Evolutionary conservation across 2,329 filamentous ascomycete genomes (phyloP).

Genomic region (Sporothrix schenckii): DNA sequence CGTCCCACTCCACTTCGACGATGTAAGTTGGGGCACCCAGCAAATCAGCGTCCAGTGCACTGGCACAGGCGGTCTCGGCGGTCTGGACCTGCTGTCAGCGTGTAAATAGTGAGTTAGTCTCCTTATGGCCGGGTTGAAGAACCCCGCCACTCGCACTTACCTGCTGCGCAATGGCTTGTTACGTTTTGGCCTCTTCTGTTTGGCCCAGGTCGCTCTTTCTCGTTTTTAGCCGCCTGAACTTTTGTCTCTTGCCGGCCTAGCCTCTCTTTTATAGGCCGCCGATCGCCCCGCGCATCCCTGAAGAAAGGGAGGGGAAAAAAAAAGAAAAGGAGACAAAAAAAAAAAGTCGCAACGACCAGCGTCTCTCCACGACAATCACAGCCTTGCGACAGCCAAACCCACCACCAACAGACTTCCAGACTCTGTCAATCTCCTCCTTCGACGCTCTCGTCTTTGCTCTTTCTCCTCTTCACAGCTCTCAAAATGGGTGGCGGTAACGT

Average conservation of each 20-base stretch:
- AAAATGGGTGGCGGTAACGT: conserved; percentile 45
- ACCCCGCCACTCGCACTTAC: neutral
- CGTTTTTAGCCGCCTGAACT: neutral
- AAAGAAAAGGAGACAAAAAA: neutral
- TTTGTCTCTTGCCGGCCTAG: neutral
- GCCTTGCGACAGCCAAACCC: conserved; percentile 4
- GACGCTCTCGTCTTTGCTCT: neutral
- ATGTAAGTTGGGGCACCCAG: conserved; percentile 4
- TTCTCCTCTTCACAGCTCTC: conserved; percentile 7
- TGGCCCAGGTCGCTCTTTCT: neutral
- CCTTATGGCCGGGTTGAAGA: neutral
- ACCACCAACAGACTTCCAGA: neutral
- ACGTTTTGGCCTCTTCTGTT: neutral
- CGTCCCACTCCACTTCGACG: neutral
- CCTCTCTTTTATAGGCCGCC: neutral
- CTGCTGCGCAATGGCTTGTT: neutral
- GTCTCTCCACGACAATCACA: conserved; percentile 9
- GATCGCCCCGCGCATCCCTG: conserved; percentile 3
- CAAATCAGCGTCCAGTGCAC: conserved; percentile 19
- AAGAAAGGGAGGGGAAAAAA: neutral
- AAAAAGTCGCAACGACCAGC: neutral
- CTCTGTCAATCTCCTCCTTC: neutral
- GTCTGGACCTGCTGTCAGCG: neutral
- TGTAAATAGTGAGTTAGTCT: neutral
- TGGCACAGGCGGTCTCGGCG: conserved; percentile 12